Evolutionary conservation across 345 rosid genomes (phyloP).

Genomic region (Gossypium herbaceum): DNA sequence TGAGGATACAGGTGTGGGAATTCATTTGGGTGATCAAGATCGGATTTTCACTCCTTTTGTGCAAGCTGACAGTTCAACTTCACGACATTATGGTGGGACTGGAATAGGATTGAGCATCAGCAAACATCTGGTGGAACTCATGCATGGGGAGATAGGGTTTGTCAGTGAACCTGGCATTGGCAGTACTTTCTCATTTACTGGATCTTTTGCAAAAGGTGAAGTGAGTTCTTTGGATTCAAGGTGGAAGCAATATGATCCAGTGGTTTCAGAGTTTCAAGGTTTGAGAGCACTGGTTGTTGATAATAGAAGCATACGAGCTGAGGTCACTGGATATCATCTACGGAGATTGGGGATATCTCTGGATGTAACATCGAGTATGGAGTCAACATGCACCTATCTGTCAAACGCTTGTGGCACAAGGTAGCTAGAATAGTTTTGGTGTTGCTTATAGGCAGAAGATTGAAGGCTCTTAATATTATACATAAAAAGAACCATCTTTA

Average conservation of each 20-base stretch:
- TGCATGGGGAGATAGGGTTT: conserved; percentile 91
- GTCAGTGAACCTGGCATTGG: conserved; percentile 72
- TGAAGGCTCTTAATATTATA: neutral
- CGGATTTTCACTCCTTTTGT: conserved; percentile 89
- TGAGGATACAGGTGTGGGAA: conserved; percentile 94
- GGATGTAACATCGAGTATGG: conserved; percentile 36
- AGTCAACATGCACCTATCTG: conserved; percentile 37
- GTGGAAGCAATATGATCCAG: conserved; percentile 42
- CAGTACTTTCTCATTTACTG: conserved; percentile 85
- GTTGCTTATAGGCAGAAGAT: conserved; percentile 30
- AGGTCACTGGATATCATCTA: conserved; percentile 75
- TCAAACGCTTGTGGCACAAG: conserved; percentile 35
- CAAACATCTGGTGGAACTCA: conserved; percentile 79
- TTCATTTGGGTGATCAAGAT: conserved; percentile 62
- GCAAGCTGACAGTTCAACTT: conserved; percentile 98
- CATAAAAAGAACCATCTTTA: neutral
- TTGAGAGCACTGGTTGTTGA: conserved; percentile 72
- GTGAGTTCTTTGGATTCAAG: conserved; percentile 35
- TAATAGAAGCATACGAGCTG: conserved; percentile 64
- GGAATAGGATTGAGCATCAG: conserved; percentile 95
- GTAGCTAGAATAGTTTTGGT: conserved; percentile 27
- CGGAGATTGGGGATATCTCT: conserved; percentile 62
- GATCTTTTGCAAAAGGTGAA: conserved; percentile 55
- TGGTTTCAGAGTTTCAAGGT: conserved; percentile 52
- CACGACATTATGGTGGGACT: conserved; percentile 92